These are phyloP conservation scores for Salvia splendens DNA, from an alignment of 257 asterid genomes.

Conservation along the genomic window DNA sequence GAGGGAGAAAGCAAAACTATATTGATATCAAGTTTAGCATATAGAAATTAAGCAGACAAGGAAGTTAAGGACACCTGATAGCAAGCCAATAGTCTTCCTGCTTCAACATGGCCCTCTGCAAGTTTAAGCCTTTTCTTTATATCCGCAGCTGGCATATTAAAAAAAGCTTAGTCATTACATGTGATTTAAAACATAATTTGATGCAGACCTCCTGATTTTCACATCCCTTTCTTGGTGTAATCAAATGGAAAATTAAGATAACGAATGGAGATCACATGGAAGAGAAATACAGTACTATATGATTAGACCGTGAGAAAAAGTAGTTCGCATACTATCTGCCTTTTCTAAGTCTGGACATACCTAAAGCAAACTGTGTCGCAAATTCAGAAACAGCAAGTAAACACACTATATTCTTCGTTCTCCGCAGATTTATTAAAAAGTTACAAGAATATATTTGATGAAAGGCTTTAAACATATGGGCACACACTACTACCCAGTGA, in stretches of 20 bases:
- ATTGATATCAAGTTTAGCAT: constrained; percentile 5
- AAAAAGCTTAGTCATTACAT: constrained; percentile 10
- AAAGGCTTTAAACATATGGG: constrained; percentile 1
- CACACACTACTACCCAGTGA: not conserved
- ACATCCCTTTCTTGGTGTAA: constrained; percentile 4
- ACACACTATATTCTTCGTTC: not conserved
- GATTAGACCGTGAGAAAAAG: not conserved
- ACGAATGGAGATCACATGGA: too few relatives aligned
- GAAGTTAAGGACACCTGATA: constrained; percentile 63
- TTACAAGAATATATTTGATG: not conserved
- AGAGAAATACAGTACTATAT: not conserved
- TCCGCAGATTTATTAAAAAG: not conserved
- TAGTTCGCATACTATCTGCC: not conserved
- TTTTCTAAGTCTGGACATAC: not conserved
- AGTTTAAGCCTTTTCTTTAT: constrained; percentile 64
- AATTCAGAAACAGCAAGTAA: not conserved
- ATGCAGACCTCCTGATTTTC: constrained; percentile 2
- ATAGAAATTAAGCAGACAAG: constrained; percentile 13
- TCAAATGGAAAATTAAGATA: not conserved
- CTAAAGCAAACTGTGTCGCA: not conserved
- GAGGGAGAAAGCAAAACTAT: constrained; percentile 19
- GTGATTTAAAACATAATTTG: not conserved
- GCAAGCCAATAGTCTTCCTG: constrained; percentile 77
- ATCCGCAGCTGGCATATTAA: constrained; percentile 37
- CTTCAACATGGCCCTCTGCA: constrained; percentile 92